A percentile compares a stretch with the other conserved stretches of the same genome.
Evolutionary conservation across 768 basidiomycete species (phyloP).

Genomic region (Tricholoma sp.): DNA sequence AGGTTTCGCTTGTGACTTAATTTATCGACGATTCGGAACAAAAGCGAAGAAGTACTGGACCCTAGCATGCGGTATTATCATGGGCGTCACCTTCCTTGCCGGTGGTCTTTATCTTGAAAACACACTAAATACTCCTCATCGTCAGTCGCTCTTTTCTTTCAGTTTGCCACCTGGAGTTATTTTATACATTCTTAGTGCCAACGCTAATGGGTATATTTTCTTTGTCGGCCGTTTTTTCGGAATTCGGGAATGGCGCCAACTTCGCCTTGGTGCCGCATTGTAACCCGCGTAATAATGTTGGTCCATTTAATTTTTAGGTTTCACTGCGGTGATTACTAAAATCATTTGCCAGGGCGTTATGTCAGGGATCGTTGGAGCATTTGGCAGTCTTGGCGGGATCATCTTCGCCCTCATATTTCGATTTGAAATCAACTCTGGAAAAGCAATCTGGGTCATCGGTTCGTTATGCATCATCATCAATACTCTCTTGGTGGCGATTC

Average conservation of each 20-base stretch:
- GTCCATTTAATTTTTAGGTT: not conserved
- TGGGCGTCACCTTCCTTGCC: constrained; percentile 39
- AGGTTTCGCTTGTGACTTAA: constrained; percentile 41
- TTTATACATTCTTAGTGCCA: constrained; percentile 15
- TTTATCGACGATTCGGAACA: constrained; percentile 39
- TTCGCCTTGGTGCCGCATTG: constrained; percentile 49
- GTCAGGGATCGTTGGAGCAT: constrained; percentile 32
- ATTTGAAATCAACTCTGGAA: constrained; percentile 35
- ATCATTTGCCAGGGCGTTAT: constrained; percentile 22
- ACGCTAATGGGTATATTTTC: constrained; percentile 36
- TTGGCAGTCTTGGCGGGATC: constrained; percentile 40
- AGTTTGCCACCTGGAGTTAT: not conserved
- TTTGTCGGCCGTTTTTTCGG: constrained; percentile 34
- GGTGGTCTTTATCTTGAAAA: constrained; percentile 39
- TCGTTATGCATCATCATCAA: constrained; percentile 32
- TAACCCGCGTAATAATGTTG: constrained; percentile 31
- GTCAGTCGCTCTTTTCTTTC: constrained; percentile 22
- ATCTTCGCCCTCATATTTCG: constrained; percentile 45
- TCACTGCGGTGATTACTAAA: not conserved
- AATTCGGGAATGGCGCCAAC: constrained; percentile 45
- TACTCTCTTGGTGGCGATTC: constrained; percentile 16
- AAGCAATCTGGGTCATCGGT: constrained; percentile 45
- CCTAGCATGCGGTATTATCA: constrained; percentile 35
- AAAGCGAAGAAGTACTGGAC: constrained; percentile 45
- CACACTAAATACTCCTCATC: constrained; percentile 23